phyloP scores from a whole-genome alignment of 2,329 filamentous ascomycete species.

The Botrytis deweyae region DNA sequence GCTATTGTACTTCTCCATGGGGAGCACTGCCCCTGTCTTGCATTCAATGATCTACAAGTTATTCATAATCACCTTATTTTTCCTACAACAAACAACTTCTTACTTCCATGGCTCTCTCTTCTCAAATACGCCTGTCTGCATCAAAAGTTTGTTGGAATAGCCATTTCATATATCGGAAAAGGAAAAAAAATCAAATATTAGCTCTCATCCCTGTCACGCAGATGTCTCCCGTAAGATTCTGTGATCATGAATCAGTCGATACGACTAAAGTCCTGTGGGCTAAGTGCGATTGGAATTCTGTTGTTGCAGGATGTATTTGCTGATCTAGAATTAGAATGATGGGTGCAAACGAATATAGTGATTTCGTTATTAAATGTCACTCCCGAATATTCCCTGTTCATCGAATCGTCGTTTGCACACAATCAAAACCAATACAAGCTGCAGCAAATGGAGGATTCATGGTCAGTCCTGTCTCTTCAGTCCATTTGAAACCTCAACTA shows the following conservation, averaged over 20 bases:
- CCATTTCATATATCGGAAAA: neutral
- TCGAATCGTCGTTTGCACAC: conserved; percentile 27
- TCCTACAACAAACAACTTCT: neutral
- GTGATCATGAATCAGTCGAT: neutral
- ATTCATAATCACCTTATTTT: neutral
- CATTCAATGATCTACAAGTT: neutral
- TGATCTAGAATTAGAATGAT: conserved; percentile 6
- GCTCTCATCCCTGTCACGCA: neutral
- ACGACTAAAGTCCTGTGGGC: neutral
- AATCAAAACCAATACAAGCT: conserved; percentile 27
- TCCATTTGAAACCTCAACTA: neutral
- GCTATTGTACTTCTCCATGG: conserved; percentile 13
- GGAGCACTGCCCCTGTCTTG: neutral
- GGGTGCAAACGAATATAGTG: conserved; percentile 23
- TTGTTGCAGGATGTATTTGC: too few species aligned
- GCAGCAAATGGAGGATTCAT: conserved; percentile 23
- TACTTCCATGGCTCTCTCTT: neutral
- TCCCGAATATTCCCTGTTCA: conserved; percentile 28
- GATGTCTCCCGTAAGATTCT: neutral
- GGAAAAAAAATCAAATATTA: neutral
- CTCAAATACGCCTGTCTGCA: neutral
- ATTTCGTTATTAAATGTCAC: conserved; percentile 28
- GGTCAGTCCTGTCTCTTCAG: conserved; percentile 18
- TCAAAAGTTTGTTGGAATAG: neutral
- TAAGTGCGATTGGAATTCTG: neutral